Conservation (phyloP, 2,329 filamentous ascomycete genomes). For the Neurospora sp. region DNA sequence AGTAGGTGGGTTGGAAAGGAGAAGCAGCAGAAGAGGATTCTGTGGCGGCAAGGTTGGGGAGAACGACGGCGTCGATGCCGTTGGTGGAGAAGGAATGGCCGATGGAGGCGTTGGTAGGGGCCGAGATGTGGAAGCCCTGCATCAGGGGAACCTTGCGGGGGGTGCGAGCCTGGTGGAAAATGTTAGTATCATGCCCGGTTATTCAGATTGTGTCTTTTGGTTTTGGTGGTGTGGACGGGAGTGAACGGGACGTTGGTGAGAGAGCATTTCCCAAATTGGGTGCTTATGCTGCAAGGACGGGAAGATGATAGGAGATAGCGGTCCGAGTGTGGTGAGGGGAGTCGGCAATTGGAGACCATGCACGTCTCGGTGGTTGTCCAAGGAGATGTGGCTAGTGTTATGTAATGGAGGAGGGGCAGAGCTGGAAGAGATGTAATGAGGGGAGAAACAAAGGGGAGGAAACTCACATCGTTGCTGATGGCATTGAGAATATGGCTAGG, state of each 20-base stretch:
- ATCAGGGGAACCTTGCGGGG: constrained; percentile 45
- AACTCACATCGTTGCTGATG: constrained; percentile 32
- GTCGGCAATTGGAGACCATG: background rate
- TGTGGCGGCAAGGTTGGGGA: constrained; percentile 33
- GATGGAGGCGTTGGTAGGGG: constrained; percentile 25
- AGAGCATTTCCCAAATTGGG: background rate
- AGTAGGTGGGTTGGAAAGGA: constrained; percentile 5
- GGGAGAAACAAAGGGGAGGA: background rate
- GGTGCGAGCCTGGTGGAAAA: constrained; percentile 20
- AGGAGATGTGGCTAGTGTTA: background rate
- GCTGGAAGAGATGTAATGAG: background rate
- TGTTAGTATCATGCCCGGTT: constrained; percentile 3
- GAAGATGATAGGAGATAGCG: background rate
- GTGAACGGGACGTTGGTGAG: background rate
- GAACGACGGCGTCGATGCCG: constrained; percentile 42
- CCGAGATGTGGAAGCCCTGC: constrained; percentile 49
- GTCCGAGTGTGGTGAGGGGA: background rate
- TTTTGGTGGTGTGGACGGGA: background rate
- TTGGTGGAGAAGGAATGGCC: constrained; percentile 14
- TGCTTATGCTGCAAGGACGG: background rate
- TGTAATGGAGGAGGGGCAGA: background rate
- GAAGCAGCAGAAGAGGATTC: constrained; percentile 13
- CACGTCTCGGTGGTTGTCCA: background rate
- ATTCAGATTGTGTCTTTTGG: background rate
- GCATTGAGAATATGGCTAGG: constrained; percentile 26